Base-by-base conservation (phyloP, 2,329 filamentous ascomycete species). In the Hypoxylon sp. region DNA sequence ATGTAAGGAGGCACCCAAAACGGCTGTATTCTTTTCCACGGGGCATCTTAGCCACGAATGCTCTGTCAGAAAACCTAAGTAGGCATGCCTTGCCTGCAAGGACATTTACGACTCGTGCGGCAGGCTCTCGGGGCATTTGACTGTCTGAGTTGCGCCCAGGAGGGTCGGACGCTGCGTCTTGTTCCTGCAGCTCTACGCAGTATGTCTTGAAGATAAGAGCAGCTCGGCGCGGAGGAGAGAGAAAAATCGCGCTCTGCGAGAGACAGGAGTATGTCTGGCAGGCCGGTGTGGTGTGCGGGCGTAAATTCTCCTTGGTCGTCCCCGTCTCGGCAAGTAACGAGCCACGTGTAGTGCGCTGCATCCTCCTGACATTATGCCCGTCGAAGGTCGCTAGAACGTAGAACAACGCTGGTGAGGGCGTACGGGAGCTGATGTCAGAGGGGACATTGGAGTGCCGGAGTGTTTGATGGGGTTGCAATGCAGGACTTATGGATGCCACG, bases 401-500 rank as follows among this genome's bases (percentile, higher is more conserved):
- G 26, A n/a, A n/a, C n/a, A n/a, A n/a, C n/a, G 51, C 33, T 52
- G 24, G 18, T 42, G 52, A 58, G 50, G 50, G 54, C 52, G 49
- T 62, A 48, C 48, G 41, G 48, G 29, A 43, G 61, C 58, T 64
- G 55, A 64, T 64, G 55, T 62, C 47, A 60, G 58, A 61, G 55
- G 61, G 41, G 55, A 55, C 48, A 54, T 62, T 50, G 35, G 51
- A 62, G 55, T 62, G 52, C 61, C 61, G 61, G 52, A 33, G 18
- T 29, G 52, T 63, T 52, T 60, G 48, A 61, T 49, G 50, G 58
- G 53, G 60, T 62, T 57, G 23, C 46, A 62, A 59, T 49, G 52
- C 55, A 62, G 61, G 55, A 24, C 51, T 57, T 52, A 41, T 54
- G 58, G 61, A 59, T 58, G 61, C 61, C 61, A 64, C 61, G 61